Conservation (phyloP, 2,329 filamentous ascomycete species). For the Apiospora rasikravindrae region DNA sequence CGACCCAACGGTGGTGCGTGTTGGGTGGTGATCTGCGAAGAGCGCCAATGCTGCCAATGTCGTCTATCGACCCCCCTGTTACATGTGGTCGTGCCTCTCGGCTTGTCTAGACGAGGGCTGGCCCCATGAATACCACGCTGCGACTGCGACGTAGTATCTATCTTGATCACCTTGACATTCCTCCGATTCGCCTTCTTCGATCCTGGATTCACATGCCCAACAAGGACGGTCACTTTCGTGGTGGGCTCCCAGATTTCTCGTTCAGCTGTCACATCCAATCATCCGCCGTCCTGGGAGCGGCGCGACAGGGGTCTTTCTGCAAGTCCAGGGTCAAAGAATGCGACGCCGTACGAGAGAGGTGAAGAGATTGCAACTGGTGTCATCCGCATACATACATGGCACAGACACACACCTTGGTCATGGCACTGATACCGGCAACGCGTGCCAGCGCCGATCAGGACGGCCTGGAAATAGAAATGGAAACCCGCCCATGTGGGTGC, state of each 20-base stretch:
- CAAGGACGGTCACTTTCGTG: background rate
- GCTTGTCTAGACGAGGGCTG: background rate
- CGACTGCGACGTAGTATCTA: background rate
- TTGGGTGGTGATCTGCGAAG: background rate
- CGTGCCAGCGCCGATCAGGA: slow-evolving; percentile 2
- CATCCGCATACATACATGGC: background rate
- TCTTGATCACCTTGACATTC: slow-evolving; percentile 10
- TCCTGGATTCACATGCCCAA: background rate
- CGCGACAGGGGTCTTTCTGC: background rate
- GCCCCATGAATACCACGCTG: background rate
- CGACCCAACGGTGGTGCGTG: background rate
- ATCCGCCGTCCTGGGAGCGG: background rate
- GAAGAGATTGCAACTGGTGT: background rate
- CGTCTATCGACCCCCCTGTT: background rate
- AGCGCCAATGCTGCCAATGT: background rate
- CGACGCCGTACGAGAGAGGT: background rate
- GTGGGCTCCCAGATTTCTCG: background rate
- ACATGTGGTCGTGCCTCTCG: background rate
- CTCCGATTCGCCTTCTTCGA: background rate
- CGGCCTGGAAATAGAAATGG: background rate
- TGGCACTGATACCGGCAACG: background rate
- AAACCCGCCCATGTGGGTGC: background rate
- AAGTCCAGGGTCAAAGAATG: background rate
- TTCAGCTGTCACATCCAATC: background rate
- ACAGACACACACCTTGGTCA: background rate